Conservation (phyloP, 176 grass and related monocot genomes). For the Olyra latifolia region DNA sequence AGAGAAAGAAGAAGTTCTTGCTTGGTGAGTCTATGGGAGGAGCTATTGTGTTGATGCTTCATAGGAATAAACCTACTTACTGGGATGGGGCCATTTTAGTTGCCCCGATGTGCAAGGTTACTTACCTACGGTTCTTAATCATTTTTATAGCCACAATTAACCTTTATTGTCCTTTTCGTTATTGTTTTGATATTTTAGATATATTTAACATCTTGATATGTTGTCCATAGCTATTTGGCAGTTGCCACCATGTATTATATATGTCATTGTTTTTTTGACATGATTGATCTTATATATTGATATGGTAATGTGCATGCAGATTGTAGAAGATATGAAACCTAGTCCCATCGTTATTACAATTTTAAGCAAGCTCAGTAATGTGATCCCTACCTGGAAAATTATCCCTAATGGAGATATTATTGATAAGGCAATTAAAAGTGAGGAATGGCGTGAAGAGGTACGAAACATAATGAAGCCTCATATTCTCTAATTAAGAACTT, state of each 20-base stretch:
- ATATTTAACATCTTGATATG: not conserved
- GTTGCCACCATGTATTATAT: not conserved
- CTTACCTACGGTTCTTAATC: not conserved
- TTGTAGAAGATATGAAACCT: slow-evolving; percentile 69
- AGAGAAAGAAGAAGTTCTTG: slow-evolving; percentile 42
- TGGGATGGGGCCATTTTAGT: slow-evolving; percentile 75
- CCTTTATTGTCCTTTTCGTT: not conserved
- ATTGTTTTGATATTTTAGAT: not conserved
- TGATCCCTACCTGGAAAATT: slow-evolving; percentile 67
- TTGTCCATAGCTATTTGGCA: not conserved
- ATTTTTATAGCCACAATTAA: not conserved
- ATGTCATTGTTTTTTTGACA: not conserved
- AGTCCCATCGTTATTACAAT: slow-evolving; percentile 46
- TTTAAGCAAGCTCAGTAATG: slow-evolving; percentile 43
- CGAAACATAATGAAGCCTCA: not conserved
- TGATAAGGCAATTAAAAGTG: slow-evolving; percentile 51
- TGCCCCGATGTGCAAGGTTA: slow-evolving; percentile 90
- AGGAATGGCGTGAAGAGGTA: slow-evolving; percentile 61
- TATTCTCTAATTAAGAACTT: not conserved
- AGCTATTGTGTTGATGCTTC: slow-evolving; percentile 61
- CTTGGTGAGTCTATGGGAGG: slow-evolving; percentile 85
- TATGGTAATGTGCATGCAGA: slow-evolving; percentile 31
- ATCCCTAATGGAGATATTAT: slow-evolving; percentile 63
- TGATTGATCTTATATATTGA: not conserved
- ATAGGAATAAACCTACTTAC: slow-evolving; percentile 56